These are phyloP conservation scores for Aureobasidium sp. DNA, from an alignment of 2,329 filamentous ascomycete species.

Conservation along the genomic window DNA sequence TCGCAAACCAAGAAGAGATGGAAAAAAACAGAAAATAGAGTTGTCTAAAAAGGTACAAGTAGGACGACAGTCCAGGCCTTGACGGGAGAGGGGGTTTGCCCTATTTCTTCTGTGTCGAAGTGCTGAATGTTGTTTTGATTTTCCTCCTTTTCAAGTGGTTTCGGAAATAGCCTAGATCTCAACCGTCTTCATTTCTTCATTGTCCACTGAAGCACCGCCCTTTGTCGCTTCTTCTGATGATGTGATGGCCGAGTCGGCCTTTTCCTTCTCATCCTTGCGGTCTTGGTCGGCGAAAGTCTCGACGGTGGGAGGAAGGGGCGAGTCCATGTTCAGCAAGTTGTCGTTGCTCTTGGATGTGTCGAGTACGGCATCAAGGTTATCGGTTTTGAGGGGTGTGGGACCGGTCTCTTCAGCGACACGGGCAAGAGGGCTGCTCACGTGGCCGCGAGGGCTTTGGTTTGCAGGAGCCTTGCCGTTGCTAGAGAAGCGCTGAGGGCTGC, in stretches of 20 bases:
- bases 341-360: conserved; percentile 7
- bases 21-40: not conserved
- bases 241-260: conserved; percentile 24
- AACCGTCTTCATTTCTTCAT: conserved; percentile 42
- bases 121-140: not conserved
- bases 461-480: conserved; percentile 51
- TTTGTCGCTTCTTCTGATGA: conserved; percentile 29
- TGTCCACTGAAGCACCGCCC: conserved; percentile 14
- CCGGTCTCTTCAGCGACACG: conserved; percentile 62
- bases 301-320: conserved; percentile 8
- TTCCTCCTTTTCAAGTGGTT: not conserved
- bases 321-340: conserved; percentile 12
- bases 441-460: conserved; percentile 59
- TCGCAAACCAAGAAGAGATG: conserved; percentile 1
- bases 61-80: not conserved
- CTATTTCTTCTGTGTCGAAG: not conserved
- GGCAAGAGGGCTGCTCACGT: conserved; percentile 65
- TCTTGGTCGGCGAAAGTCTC: conserved; percentile 12
- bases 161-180: conserved; percentile 30
- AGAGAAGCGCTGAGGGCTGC: conserved; percentile 60
- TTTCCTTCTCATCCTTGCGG: conserved; percentile 1
- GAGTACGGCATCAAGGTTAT: conserved; percentile 6
- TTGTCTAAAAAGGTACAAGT: conserved; percentile 6
- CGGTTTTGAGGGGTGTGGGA: conserved; percentile 19
- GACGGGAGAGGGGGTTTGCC: not conserved